A percentile compares a stretch with the other conserved stretches of the same genome.
Conservation (phyloP, 306 rosid species). For the Castanea sativa region DNA sequence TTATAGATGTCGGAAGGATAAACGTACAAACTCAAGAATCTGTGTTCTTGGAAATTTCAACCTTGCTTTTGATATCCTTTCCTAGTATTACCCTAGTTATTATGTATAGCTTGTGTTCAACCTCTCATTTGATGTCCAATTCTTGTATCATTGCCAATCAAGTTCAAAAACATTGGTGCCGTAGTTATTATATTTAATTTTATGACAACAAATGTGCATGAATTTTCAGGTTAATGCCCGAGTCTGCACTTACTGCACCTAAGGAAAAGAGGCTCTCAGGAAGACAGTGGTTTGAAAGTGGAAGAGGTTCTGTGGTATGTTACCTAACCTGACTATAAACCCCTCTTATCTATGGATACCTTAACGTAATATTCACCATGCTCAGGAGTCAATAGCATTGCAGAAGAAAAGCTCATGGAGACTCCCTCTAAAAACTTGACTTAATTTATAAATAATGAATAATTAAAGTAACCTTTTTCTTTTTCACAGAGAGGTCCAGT, state of each 20-base stretch:
- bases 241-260: slow-evolving; percentile 75
- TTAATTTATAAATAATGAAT: background rate
- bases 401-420: background rate
- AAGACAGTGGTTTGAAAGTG: slow-evolving; percentile 98
- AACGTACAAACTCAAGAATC: background rate
- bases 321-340: background rate
- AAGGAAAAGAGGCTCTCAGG: slow-evolving; percentile 93
- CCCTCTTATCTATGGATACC: slow-evolving; percentile 10
- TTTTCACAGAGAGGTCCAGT: slow-evolving; percentile 68
- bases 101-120: background rate
- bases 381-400: background rate
- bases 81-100: background rate
- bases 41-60: background rate
- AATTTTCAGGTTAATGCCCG: slow-evolving; percentile 91
- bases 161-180: too few relatives aligned
- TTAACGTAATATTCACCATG: background rate
- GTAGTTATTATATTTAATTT: too few relatives aligned
- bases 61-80: slow-evolving; percentile 6
- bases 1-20: background rate
- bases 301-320: slow-evolving; percentile 66
- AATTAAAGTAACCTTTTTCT: background rate
- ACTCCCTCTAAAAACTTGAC: background rate
- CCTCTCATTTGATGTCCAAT: too few relatives aligned
- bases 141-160: too few relatives aligned
- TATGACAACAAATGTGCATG: slow-evolving; percentile 6